Base-by-base conservation (phyloP, 1,284 basidiomycete species). In the Lignosus rhinocerotis region DNA sequence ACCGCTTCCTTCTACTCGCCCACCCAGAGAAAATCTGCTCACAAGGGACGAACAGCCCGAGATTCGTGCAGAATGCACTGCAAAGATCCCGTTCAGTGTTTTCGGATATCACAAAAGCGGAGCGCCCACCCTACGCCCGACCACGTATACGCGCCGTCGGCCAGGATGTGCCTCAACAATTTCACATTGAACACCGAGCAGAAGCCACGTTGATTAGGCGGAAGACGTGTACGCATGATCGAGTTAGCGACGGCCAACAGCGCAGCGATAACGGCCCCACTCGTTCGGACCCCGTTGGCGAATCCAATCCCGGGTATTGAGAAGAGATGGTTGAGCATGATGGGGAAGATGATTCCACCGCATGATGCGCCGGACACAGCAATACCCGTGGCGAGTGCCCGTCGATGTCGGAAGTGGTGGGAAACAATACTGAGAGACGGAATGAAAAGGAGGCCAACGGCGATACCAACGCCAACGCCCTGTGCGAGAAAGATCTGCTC, bases 211-310 rank as follows among this genome's bases (percentile, higher is more conserved):
- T 56, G 66, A 58, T 70, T 73, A 33, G 67, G 62, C 3, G 76
- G 75, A 3, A 67, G 68, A 8, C 69, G 71, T 16, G 80, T 74
- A 46, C 71, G 73, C 73, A 92, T 84, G 62, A 81, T 76, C 43
- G 88, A 78, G 67, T 91, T 90, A 30, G 77, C 53, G 39, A 85
- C 75, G 14, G 80, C 73, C 8, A 80, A 76, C 25, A 83, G 72
- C 5, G 82, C 78, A 66, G 87, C 85, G 64, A 90, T 81, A 75
- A 91, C 88, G 2, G 82, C 87, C 3, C 82, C 79, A 53, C 84
- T 80, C 4, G 86, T 78, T 70, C 89, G 80, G 0, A 83, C 83
- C 75, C 82, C 80, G 78, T 85, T 88, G 30, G 70, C 55, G 1
- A 82, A 80, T 70, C 88, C 85, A 70, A 91, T 82, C 39, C 79